Conservation (phyloP, 2,329 filamentous ascomycete species). For the Blastomyces parvus region DNA sequence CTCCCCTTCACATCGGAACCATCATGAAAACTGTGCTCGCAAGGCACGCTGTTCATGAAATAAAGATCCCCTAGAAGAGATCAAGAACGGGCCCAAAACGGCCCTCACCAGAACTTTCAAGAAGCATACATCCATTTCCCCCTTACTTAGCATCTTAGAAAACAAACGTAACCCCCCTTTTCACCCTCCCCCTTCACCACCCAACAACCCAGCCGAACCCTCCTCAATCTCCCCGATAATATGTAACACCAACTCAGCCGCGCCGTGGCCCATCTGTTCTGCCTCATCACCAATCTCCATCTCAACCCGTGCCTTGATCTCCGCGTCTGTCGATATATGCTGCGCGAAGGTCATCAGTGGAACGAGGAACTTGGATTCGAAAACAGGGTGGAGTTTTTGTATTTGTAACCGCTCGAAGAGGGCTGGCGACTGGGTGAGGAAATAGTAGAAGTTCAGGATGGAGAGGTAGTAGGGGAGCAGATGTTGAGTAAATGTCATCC, state of each 20-base stretch:
- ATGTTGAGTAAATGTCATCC: constrained; percentile 43
- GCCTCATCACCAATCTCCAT: constrained; percentile 12
- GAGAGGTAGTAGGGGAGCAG: constrained; percentile 43
- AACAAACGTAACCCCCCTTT: not conserved
- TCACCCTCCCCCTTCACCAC: not conserved
- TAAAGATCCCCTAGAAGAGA: not conserved
- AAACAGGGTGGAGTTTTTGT: constrained; percentile 25
- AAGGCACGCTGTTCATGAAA: not conserved
- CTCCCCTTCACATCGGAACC: not conserved
- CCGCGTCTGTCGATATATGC: constrained; percentile 9
- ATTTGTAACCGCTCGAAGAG: constrained; percentile 42
- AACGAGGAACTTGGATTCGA: constrained; percentile 25
- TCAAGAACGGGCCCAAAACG: not conserved
- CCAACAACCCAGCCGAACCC: not conserved
- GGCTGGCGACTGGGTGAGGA: constrained; percentile 43
- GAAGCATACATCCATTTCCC: not conserved
- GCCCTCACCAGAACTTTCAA: not conserved
- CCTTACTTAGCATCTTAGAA: not conserved
- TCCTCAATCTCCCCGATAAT: constrained; percentile 13
- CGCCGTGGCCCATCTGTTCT: constrained; percentile 10
- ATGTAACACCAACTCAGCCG: constrained; percentile 13
- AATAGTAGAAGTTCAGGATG: constrained; percentile 50
- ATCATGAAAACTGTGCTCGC: not conserved
- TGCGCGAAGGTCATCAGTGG: constrained; percentile 22
- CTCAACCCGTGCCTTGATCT: constrained; percentile 11